Conservation (phyloP, 2,329 filamentous ascomycete species). For the Talaromyces atroroseus region DNA sequence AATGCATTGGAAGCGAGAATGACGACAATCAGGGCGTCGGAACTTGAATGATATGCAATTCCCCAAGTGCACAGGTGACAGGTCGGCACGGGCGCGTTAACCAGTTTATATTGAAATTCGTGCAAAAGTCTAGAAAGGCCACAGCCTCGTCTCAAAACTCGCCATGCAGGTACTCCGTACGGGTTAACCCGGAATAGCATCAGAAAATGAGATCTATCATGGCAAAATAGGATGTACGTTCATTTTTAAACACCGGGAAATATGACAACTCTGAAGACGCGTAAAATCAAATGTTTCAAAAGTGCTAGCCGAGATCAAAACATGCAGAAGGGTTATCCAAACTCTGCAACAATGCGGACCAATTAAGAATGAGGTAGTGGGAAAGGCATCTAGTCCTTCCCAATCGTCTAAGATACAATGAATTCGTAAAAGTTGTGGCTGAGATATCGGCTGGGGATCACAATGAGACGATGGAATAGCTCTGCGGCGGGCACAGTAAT, state of each 20-base stretch:
- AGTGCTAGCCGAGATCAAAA: background rate
- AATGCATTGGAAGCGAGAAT: too few relatives aligned
- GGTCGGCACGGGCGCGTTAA: background rate
- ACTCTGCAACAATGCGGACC: background rate
- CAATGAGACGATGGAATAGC: constrained; percentile 9
- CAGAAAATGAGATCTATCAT: background rate
- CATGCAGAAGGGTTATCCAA: background rate
- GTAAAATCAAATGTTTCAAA: background rate
- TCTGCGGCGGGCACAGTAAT: constrained; percentile 9
- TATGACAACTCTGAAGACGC: background rate
- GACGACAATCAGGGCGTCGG: too few relatives aligned
- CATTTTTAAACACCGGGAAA: background rate
- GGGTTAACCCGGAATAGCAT: too few relatives aligned
- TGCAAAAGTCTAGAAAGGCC: background rate
- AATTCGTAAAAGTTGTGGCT: constrained; percentile 12
- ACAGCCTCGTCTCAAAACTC: background rate
- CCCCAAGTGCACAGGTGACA: background rate
- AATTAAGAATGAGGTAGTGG: background rate
- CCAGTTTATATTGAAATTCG: background rate
- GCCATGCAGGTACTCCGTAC: too few relatives aligned
- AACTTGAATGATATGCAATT: background rate
- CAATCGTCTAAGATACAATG: constrained; percentile 1
- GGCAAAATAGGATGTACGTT: background rate
- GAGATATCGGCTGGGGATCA: constrained; percentile 10
- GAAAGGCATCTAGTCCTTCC: background rate